These are phyloP conservation scores for Pichia sp. DNA, from an alignment of 1,139 yeast genomes.

Conservation along the genomic window DNA sequence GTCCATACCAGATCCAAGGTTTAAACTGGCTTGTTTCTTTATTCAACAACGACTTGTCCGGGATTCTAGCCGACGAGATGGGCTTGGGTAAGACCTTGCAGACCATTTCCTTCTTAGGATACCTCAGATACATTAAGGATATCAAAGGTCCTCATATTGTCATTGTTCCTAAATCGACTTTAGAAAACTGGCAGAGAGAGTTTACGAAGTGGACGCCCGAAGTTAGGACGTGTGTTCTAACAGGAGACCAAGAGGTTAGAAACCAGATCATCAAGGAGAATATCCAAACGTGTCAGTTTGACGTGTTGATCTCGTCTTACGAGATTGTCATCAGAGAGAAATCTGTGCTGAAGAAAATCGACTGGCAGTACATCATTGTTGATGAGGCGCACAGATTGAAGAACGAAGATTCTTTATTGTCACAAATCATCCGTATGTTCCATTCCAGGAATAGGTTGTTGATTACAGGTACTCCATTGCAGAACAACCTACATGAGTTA, in stretches of 20 bases:
- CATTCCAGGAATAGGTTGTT: conserved; percentile 64
- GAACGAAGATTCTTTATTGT: conserved; percentile 68
- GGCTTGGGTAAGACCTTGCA: conserved; percentile 95
- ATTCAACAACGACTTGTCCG: conserved; percentile 79
- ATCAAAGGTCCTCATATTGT: conserved; percentile 71
- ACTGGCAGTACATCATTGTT: conserved; percentile 71
- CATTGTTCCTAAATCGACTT: conserved; percentile 72
- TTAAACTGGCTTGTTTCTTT: conserved; percentile 85
- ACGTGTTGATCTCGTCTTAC: conserved; percentile 68
- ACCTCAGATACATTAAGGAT: conserved; percentile 54
- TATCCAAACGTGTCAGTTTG: conserved; percentile 61
- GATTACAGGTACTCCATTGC: conserved; percentile 79
- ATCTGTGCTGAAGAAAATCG: conserved; percentile 54
- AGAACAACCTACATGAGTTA: conserved; percentile 70
- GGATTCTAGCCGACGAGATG: conserved; percentile 97
- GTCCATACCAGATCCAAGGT: conserved; percentile 91
- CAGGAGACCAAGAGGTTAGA: conserved; percentile 70
- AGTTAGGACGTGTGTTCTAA: conserved; percentile 59
- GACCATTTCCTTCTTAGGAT: conserved; percentile 80
- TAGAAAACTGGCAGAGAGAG: conserved; percentile 78
- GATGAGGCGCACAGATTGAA: conserved; percentile 83
- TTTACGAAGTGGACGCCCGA: conserved; percentile 78
- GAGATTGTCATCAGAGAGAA: conserved; percentile 77
- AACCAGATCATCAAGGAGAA: conserved; percentile 45
- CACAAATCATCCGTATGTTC: conserved; percentile 71